These are phyloP conservation scores for Populus euphratica DNA, from an alignment of 345 rosid species.

Conservation along the genomic window DNA sequence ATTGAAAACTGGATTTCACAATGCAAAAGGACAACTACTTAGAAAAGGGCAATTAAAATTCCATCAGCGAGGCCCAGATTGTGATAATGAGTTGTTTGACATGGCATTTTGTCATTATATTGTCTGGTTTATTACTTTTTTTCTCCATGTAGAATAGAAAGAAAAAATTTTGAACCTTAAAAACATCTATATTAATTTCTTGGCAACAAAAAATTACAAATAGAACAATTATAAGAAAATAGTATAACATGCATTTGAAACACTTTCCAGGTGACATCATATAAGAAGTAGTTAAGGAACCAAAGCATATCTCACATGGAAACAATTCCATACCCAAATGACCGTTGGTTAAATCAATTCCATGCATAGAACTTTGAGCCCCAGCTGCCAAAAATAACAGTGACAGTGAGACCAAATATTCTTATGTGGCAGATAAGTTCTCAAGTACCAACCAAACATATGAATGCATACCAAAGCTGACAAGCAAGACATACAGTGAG, in stretches of 20 bases:
- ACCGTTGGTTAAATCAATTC: conserved; percentile 58
- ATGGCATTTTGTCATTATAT: not conserved
- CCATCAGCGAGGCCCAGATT: not conserved
- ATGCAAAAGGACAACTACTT: not conserved
- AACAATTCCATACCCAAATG: conserved; percentile 45
- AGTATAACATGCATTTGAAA: not conserved
- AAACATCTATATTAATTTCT: not conserved
- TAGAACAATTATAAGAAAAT: not conserved
- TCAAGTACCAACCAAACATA: not conserved
- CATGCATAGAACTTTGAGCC: conserved; percentile 53
- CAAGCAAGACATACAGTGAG: conserved; percentile 72
- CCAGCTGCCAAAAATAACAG: conserved; percentile 48
- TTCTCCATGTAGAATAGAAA: not conserved
- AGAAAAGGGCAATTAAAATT: not conserved
- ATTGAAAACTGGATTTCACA: not conserved
- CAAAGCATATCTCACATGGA: conserved; percentile 32
- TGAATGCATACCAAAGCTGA: conserved; percentile 69
- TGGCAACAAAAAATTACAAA: not conserved
- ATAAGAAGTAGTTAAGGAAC: conserved; percentile 6
- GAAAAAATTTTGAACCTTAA: not conserved
- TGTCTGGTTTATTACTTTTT: not conserved
- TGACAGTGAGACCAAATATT: not conserved
- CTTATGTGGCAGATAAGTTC: not conserved
- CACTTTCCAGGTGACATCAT: conserved; percentile 2
- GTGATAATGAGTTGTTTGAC: not conserved